A percentile compares a stretch with the other conserved stretches of the same genome.
phyloP scores from a whole-genome alignment of 306 rosid species.

The Cicer chorassanicum region DNA sequence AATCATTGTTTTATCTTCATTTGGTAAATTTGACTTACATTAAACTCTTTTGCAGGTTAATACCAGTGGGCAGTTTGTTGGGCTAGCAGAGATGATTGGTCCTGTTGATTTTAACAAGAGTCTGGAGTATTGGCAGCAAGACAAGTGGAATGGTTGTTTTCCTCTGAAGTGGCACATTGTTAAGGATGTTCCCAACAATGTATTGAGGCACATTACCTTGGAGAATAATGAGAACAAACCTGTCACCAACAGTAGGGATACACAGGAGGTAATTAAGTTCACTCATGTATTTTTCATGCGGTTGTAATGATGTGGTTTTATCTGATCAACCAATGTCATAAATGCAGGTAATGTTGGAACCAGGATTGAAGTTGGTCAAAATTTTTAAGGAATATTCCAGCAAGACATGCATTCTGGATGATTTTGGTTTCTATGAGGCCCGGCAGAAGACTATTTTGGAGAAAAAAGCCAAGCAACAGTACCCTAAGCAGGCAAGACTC shows the following conservation, averaged over 20 bases:
- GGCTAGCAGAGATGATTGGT: constrained; percentile 94
- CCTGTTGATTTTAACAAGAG: constrained; percentile 90
- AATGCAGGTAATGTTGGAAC: constrained; percentile 76
- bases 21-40: background rate
- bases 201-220: constrained; percentile 87
- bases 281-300: background rate
- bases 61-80: constrained; percentile 97
- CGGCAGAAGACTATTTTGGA: constrained; percentile 92
- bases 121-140: constrained; percentile 98
- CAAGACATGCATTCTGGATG: constrained; percentile 90
- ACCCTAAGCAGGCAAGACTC: constrained; percentile 73
- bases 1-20: background rate
- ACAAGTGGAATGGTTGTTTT: constrained; percentile 98
- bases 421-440: constrained; percentile 82
- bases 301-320: background rate
- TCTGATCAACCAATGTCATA: constrained; percentile 24
- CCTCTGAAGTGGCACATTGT: constrained; percentile 95
- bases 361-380: constrained; percentile 72
- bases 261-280: constrained; percentile 75
- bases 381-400: constrained; percentile 80
- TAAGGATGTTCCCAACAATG: constrained; percentile 93
- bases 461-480: constrained; percentile 88
- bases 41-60: constrained; percentile 63
- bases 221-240: constrained; percentile 98
- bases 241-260: constrained; percentile 94